phyloP scores from a whole-genome alignment of 2,329 filamentous ascomycete genomes.

The Paecilomyces fulvus region DNA sequence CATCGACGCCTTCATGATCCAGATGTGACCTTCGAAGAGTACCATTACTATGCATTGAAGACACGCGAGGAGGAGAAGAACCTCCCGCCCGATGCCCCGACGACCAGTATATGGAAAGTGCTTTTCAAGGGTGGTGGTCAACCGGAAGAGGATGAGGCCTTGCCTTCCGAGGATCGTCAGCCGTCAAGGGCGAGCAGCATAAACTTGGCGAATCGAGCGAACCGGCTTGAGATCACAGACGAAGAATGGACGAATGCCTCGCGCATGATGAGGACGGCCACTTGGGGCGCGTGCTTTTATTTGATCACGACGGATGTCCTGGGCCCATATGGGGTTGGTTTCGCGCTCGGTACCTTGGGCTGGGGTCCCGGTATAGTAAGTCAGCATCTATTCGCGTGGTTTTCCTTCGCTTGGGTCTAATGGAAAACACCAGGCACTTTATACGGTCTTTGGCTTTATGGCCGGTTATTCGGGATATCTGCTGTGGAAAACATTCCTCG shows the following conservation, averaged over 20 bases:
- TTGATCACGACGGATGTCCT: conserved; percentile 44
- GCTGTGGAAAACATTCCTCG: conserved; percentile 39
- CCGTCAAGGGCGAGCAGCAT: background rate
- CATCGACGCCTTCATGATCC: conserved; percentile 17
- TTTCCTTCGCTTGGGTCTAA: background rate
- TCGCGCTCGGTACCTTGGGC: conserved; percentile 27
- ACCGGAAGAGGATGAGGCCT: background rate
- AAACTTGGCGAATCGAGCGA: background rate
- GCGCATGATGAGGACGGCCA: conserved; percentile 39
- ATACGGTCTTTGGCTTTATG: conserved; percentile 37
- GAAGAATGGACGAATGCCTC: conserved; percentile 42
- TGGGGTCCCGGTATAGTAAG: conserved; percentile 34
- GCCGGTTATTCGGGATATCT: conserved; percentile 39
- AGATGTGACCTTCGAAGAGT: conserved; percentile 27
- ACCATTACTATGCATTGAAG: conserved; percentile 24
- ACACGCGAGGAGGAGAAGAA: conserved; percentile 24
- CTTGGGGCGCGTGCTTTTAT: conserved; percentile 41
- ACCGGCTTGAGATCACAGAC: conserved; percentile 19
- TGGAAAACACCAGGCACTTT: conserved; percentile 21
- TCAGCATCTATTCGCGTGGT: background rate
- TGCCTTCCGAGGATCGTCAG: background rate
- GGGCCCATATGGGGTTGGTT: conserved; percentile 33
- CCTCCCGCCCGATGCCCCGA: background rate
- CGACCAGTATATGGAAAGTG: conserved; percentile 3
- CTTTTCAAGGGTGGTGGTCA: background rate